Evolutionary conservation across 1,284 basidiomycete genomes (phyloP).

Genomic region (Vanrija pseudolonga): DNA sequence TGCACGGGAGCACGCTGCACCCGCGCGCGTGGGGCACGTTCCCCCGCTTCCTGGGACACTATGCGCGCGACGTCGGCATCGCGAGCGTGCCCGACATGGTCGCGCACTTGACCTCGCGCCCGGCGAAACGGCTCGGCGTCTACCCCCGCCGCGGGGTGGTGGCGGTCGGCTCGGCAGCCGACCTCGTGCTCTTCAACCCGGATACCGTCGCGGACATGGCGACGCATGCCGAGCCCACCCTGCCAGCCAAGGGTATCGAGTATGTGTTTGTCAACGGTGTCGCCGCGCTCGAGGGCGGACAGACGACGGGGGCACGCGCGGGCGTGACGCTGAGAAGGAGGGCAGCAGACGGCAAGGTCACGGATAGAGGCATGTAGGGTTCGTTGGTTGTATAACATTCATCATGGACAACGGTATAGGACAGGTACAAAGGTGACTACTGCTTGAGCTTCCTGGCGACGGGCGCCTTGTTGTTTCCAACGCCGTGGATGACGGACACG

Average conservation of each 20-base stretch:
- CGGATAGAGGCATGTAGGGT: not conserved
- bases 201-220: constrained; percentile 29
- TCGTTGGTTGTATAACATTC: too few species aligned
- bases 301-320: constrained; percentile 27
- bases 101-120: constrained; percentile 42
- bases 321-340: constrained; percentile 46
- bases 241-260: constrained; percentile 25
- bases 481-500: too few species aligned
- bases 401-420: too few species aligned
- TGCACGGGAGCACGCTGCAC: constrained; percentile 37
- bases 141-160: constrained; percentile 38
- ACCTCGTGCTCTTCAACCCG: constrained; percentile 45
- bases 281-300: constrained; percentile 35
- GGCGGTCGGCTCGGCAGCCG: constrained; percentile 34
- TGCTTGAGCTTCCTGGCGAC: too few species aligned
- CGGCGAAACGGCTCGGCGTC: constrained; percentile 40
- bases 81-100: constrained; percentile 34
- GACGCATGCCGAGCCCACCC: constrained; percentile 34
- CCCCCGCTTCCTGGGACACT: constrained; percentile 39
- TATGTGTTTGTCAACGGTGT: constrained; percentile 44
- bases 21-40: constrained; percentile 44
- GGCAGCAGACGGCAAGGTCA: constrained; percentile 47
- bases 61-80: constrained; percentile 32
- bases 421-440: too few species aligned
- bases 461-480: too few species aligned